These are phyloP conservation scores for Scedosporium boydii DNA, from an alignment of 2,329 filamentous ascomycete species.

Conservation along the genomic window DNA sequence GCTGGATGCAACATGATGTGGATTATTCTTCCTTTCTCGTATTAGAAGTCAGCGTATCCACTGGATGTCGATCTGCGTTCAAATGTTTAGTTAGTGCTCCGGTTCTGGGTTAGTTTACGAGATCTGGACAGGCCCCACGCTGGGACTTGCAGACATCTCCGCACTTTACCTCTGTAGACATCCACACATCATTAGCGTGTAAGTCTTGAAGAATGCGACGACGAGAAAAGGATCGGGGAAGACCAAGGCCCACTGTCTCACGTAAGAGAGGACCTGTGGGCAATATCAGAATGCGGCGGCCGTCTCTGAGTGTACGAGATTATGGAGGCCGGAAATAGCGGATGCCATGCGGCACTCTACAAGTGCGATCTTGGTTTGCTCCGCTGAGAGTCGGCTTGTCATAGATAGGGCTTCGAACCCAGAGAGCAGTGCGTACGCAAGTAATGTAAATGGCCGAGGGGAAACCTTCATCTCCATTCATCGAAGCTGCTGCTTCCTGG, in stretches of 20 bases:
- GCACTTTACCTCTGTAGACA: neutral
- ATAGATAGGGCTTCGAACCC: too few relatives aligned
- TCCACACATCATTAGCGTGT: too few relatives aligned
- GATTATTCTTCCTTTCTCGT: neutral
- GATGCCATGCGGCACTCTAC: neutral
- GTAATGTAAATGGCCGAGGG: too few relatives aligned
- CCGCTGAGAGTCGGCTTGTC: too few relatives aligned
- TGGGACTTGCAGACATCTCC: neutral
- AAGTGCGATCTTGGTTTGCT: neutral
- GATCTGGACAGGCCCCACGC: too few relatives aligned
- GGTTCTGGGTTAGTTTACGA: too few relatives aligned
- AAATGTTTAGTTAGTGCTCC: too few relatives aligned
- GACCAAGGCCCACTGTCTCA: neutral
- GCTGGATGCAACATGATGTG: neutral
- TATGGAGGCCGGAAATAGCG: neutral
- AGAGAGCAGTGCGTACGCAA: too few relatives aligned
- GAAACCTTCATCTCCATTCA: too few relatives aligned
- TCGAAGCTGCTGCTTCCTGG: too few relatives aligned
- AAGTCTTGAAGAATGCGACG: neutral
- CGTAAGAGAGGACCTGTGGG: neutral
- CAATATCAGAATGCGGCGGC: neutral
- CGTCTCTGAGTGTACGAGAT: neutral
- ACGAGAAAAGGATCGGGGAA: neutral
- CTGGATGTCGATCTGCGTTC: too few relatives aligned
- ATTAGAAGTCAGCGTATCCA: neutral